These are phyloP conservation scores for Scleroderma bovista DNA, from an alignment of 768 basidiomycete genomes.

Conservation along the genomic window DNA sequence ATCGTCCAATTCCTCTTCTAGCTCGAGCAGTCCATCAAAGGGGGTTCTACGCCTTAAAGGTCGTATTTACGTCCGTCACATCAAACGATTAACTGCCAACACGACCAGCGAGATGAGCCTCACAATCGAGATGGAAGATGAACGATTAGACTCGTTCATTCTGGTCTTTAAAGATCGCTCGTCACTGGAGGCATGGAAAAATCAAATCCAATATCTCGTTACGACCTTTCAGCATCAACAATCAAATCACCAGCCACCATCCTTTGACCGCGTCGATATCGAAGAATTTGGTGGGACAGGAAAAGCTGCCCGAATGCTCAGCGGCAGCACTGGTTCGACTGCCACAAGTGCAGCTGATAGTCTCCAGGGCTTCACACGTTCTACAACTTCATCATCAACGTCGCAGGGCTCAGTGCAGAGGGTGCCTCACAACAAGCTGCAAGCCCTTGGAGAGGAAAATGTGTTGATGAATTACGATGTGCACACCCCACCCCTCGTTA, in stretches of 20 bases:
- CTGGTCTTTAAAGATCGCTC: slow-evolving; percentile 88
- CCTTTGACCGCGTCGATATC: slow-evolving; percentile 42
- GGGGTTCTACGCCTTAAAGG: slow-evolving; percentile 90
- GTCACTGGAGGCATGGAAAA: slow-evolving; percentile 87
- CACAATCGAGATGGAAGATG: slow-evolving; percentile 98
- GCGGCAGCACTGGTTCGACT: slow-evolving; percentile 61
- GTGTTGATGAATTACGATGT: slow-evolving; percentile 55
- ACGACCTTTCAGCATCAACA: slow-evolving; percentile 59
- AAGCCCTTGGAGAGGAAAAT: slow-evolving; percentile 69
- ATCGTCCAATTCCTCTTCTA: slow-evolving; percentile 37
- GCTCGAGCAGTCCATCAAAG: slow-evolving; percentile 31
- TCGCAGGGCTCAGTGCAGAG: slow-evolving; percentile 53
- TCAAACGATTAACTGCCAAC: slow-evolving; percentile 81
- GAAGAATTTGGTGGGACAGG: slow-evolving; percentile 77
- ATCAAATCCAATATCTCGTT: slow-evolving; percentile 76
- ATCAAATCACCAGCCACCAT: slow-evolving; percentile 28
- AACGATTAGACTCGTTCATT: slow-evolving; percentile 89
- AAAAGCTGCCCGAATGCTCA: slow-evolving; percentile 76
- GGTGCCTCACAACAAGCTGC: slow-evolving; percentile 41
- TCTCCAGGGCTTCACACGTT: slow-evolving; percentile 59
- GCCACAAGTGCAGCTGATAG: slow-evolving; percentile 58
- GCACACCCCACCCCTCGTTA: slow-evolving; percentile 45
- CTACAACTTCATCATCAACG: slow-evolving; percentile 69
- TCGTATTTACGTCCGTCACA: slow-evolving; percentile 92
- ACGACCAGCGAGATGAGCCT: slow-evolving; percentile 84